These are phyloP conservation scores for Rhododendron williamsianum DNA, from an alignment of 148 eudicot species.

Conservation along the genomic window DNA sequence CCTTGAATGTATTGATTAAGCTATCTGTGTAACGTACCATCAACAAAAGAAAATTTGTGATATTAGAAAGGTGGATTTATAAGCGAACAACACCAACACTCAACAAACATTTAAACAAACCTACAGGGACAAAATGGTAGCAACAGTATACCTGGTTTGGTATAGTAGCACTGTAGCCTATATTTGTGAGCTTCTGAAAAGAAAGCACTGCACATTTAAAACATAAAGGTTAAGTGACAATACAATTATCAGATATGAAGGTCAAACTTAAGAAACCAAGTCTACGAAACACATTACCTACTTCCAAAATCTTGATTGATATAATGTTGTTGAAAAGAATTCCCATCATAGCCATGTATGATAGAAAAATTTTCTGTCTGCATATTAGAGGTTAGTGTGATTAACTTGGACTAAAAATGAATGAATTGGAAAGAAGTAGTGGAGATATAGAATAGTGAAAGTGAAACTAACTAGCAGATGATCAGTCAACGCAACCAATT, in stretches of 20 bases:
- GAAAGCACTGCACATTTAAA: constrained; percentile 49
- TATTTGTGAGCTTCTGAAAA: constrained; percentile 70
- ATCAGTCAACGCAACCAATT: not conserved
- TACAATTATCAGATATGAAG: not conserved
- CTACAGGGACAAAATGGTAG: not conserved
- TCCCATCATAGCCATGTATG: constrained; percentile 62
- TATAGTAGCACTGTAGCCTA: constrained; percentile 72
- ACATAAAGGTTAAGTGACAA: not conserved
- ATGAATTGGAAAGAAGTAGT: not conserved
- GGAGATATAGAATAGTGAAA: not conserved
- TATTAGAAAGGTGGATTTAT: not conserved
- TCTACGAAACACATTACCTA: constrained; percentile 38
- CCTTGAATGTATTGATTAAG: constrained; percentile 37
- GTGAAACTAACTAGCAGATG: not conserved
- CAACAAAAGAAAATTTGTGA: not conserved
- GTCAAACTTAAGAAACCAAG: constrained; percentile 8
- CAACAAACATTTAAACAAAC: not conserved
- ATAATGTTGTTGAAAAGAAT: constrained; percentile 54
- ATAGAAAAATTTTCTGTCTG: constrained; percentile 69
- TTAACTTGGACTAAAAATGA: not conserved
- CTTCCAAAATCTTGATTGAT: constrained; percentile 34
- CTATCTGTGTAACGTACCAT: constrained; percentile 23
- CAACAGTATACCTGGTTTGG: constrained; percentile 41
- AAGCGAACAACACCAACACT: not conserved
- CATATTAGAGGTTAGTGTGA: constrained; percentile 7